Percentiles rank a stretch among this genome's conserved stretches.
Evolutionary conservation across 2,329 filamentous ascomycete species (phyloP).

Genomic region (Aureobasidium sp.): DNA sequence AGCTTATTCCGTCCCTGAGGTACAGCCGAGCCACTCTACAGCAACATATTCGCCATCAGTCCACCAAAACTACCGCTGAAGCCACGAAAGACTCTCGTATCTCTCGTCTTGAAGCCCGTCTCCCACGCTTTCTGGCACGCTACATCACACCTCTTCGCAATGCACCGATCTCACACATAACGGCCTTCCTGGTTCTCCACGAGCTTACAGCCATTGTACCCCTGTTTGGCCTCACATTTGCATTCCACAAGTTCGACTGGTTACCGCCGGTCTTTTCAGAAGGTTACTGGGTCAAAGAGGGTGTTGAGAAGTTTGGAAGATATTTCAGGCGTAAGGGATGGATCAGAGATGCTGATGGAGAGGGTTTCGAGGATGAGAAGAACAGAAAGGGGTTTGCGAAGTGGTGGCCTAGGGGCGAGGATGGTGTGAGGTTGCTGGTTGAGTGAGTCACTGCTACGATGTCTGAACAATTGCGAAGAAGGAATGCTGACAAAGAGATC

Average conservation of each 20-base stretch:
- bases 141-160: constrained; percentile 63
- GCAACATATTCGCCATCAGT: neutral
- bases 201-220: constrained; percentile 84
- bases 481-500: neutral
- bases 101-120: constrained; percentile 29
- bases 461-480: neutral
- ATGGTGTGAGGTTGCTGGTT: constrained; percentile 46
- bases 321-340: constrained; percentile 75
- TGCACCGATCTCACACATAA: constrained; percentile 74
- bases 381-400: neutral
- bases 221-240: constrained; percentile 61
- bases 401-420: constrained; percentile 11
- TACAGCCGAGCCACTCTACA: neutral
- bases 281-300: constrained; percentile 48
- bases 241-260: constrained; percentile 74
- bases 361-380: constrained; percentile 15
- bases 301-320: constrained; percentile 63
- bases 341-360: constrained; percentile 47
- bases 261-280: constrained; percentile 53
- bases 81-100: constrained; percentile 14
- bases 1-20: neutral
- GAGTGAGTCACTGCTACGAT: constrained; percentile 30
- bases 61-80: neutral
- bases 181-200: constrained; percentile 82
- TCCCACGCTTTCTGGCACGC: constrained; percentile 58